A percentile compares a stretch with the other conserved stretches of the same genome.
These are phyloP conservation scores for Pueraria montana DNA, from an alignment of 306 rosid genomes.

Conservation along the genomic window DNA sequence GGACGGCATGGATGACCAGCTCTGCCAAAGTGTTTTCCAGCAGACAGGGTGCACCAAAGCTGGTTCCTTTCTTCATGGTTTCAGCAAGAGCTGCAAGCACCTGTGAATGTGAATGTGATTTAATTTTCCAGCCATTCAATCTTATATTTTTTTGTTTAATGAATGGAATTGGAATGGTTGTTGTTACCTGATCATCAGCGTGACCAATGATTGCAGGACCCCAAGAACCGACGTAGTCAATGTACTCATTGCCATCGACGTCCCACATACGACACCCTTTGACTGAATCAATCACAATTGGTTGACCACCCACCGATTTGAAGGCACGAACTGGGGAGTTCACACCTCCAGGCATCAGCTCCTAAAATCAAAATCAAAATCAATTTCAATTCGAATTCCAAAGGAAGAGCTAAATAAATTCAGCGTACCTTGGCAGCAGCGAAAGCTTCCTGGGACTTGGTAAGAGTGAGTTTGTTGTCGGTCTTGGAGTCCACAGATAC, in stretches of 20 bases:
- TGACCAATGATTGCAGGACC: slow-evolving; percentile 99
- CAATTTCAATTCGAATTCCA: neutral
- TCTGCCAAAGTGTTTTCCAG: slow-evolving; percentile 83
- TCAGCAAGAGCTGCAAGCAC: slow-evolving; percentile 92
- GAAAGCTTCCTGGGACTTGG: slow-evolving; percentile 90
- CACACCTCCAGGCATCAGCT: slow-evolving; percentile 98
- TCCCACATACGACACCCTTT: slow-evolving; percentile 95
- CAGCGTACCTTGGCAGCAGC: slow-evolving; percentile 79
- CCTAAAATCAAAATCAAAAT: slow-evolving; percentile 22
- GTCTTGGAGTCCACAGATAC: slow-evolving; percentile 74
- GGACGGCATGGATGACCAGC: slow-evolving; percentile 89
- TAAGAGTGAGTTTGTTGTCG: slow-evolving; percentile 71
- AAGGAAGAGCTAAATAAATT: no score
- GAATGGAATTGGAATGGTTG: no score
- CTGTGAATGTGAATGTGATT: slow-evolving; percentile 62
- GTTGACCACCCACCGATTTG: slow-evolving; percentile 96
- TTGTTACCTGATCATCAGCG: slow-evolving; percentile 87
- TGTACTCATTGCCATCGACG: slow-evolving; percentile 92
- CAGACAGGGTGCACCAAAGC: slow-evolving; percentile 98
- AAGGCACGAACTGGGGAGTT: slow-evolving; percentile 97
- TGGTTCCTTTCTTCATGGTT: slow-evolving; percentile 98
- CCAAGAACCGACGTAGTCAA: slow-evolving; percentile 99
- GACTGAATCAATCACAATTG: slow-evolving; percentile 83
- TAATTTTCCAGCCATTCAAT: no score
- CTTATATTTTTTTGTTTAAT: no score